These are phyloP conservation scores for Lasiodiplodia citricola DNA, from an alignment of 2,329 filamentous ascomycete species.

Conservation along the genomic window DNA sequence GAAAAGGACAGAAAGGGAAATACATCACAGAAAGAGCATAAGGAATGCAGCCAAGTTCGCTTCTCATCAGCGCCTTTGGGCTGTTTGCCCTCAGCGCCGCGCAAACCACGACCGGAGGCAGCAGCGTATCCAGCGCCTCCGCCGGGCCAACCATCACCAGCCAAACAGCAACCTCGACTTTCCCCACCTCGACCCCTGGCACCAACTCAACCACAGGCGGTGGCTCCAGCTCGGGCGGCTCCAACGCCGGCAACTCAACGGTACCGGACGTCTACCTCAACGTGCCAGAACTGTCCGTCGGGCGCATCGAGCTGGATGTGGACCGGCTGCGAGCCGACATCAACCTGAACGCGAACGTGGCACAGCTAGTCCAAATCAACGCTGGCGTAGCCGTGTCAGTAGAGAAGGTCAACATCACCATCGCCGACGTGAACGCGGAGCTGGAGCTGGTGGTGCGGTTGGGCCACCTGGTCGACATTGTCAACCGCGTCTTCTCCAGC, in stretches of 20 bases:
- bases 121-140: neutral
- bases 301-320: slow-evolving; percentile 64
- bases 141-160: neutral
- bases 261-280: slow-evolving; percentile 64
- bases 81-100: slow-evolving; percentile 8
- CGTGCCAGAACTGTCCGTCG: slow-evolving; percentile 64
- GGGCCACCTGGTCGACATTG: slow-evolving; percentile 65
- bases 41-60: neutral
- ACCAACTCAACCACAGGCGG: slow-evolving; percentile 17
- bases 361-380: slow-evolving; percentile 60
- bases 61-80: slow-evolving; percentile 7
- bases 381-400: slow-evolving; percentile 55
- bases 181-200: slow-evolving; percentile 20
- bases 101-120: slow-evolving; percentile 4
- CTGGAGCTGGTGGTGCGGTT: slow-evolving; percentile 65
- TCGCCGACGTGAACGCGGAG: slow-evolving; percentile 63
- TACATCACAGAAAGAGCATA: neutral
- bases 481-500: slow-evolving; percentile 64
- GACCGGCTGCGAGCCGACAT: slow-evolving; percentile 64
- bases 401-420: slow-evolving; percentile 64
- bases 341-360: slow-evolving; percentile 66
- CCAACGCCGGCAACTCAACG: slow-evolving; percentile 38
- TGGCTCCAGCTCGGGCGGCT: slow-evolving; percentile 29
- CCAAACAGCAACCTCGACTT: slow-evolving; percentile 10
- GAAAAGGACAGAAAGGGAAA: neutral